A percentile compares a stretch with the other conserved stretches of the same genome.
phyloP scores from a whole-genome alignment of 176 grass and related monocot genomes.

The Carex scoparia region DNA sequence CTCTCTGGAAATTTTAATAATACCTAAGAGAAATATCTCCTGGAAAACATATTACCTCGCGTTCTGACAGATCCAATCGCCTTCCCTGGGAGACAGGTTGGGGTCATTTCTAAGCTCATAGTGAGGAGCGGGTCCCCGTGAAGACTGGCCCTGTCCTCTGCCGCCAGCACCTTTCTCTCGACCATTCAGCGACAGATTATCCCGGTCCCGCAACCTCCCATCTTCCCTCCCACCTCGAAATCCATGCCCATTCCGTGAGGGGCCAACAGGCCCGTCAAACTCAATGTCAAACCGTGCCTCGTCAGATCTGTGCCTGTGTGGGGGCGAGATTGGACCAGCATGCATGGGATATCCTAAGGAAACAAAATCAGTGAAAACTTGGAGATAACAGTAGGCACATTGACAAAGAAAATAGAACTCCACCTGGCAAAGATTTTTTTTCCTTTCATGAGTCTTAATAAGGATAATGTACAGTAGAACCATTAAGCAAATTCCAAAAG shows the following conservation, averaged over 20 bases:
- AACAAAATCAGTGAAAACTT: slow-evolving; percentile 1
- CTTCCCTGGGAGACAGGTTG: slow-evolving; percentile 91
- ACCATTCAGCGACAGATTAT: slow-evolving; percentile 32
- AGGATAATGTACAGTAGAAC: background rate
- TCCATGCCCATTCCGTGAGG: slow-evolving; percentile 37
- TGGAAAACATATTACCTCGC: slow-evolving; percentile 42
- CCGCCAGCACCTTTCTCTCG: slow-evolving; percentile 57
- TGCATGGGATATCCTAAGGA: slow-evolving; percentile 66
- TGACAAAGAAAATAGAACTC: background rate
- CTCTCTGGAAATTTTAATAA: too few relatives aligned
- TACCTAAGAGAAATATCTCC: too few relatives aligned
- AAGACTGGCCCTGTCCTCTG: slow-evolving; percentile 42
- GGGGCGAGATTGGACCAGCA: slow-evolving; percentile 48
- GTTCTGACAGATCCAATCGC: slow-evolving; percentile 94
- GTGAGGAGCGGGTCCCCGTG: slow-evolving; percentile 51
- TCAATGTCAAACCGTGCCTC: slow-evolving; percentile 36
- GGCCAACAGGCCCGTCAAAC: slow-evolving; percentile 16
- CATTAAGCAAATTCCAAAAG: background rate
- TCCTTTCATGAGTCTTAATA: background rate
- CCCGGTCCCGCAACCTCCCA: slow-evolving; percentile 50
- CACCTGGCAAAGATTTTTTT: slow-evolving; percentile 1
- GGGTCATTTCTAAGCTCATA: slow-evolving; percentile 96
- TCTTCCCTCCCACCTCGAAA: slow-evolving; percentile 63
- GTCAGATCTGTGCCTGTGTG: slow-evolving; percentile 35
- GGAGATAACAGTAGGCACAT: slow-evolving; percentile 11